Conservation (phyloP, 352 stramenopile genomes). For the Pythium dissimile region DNA sequence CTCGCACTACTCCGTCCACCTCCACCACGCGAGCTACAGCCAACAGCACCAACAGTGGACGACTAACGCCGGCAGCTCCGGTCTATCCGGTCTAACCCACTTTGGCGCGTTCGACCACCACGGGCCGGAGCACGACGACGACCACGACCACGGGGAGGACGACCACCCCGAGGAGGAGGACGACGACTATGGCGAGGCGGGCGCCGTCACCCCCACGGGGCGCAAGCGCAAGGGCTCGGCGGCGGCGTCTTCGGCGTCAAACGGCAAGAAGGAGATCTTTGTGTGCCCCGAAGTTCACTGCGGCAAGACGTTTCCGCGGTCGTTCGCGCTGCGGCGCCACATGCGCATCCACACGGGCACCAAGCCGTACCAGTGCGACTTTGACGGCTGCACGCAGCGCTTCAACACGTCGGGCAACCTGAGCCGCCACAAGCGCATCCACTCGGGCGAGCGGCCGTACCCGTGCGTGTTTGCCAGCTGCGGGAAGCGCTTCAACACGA, state of each 20-base stretch:
- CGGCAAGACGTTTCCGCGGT: conserved; percentile 81
- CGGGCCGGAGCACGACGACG: background rate
- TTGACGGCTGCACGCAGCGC: conserved; percentile 63
- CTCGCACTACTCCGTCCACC: conserved; percentile 1
- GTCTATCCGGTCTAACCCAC: background rate
- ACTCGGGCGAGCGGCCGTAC: conserved; percentile 80
- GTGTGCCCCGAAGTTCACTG: conserved; percentile 73
- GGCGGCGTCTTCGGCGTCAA: background rate
- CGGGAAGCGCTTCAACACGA: conserved; percentile 85
- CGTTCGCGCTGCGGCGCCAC: conserved; percentile 78
- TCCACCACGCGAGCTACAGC: background rate
- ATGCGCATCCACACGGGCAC: conserved; percentile 84
- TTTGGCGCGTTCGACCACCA: conserved; percentile 4
- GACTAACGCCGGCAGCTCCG: background rate
- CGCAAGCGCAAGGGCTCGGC: background rate
- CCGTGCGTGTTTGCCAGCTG: conserved; percentile 72
- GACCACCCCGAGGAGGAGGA: background rate
- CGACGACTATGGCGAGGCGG: background rate
- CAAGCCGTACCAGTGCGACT: conserved; percentile 80
- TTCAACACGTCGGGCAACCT: conserved; percentile 89
- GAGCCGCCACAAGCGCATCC: conserved; percentile 85
- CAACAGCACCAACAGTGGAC: too few species aligned
- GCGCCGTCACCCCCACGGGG: background rate
- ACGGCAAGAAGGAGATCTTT: conserved; percentile 53
- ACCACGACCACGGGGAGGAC: conserved; percentile 6